Base-by-base conservation (phyloP, 176 grass and related monocot genomes). In the Ensete glaucum region DNA sequence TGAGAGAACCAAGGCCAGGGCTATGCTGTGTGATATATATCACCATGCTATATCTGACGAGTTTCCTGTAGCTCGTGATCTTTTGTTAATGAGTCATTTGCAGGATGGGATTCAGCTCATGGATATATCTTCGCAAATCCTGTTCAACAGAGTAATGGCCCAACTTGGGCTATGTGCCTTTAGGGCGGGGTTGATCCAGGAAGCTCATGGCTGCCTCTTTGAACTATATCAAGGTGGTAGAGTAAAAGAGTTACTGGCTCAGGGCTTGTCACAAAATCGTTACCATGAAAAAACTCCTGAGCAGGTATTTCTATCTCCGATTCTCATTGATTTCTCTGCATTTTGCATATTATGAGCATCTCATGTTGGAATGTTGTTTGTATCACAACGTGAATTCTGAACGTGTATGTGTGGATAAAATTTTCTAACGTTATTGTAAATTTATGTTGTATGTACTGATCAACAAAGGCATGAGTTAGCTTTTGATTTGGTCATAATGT, bases 231-330 rank as follows among this genome's bases (percentile, higher is more conserved):
- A 82, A 77, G 87, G 83, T 20, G 90, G 90, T 56, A 90, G 90
- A 73, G 93, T 93, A 58, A 97, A 93, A 81, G 93, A 97, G 56
- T 89, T 97, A 60, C 88, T 97, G 67, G 94, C 94, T 2, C 94
- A 97, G 76, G 94, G 94, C 71, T 79, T 97, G n/a, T 85, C 82
- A 65, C 90, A 97, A 79, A 97, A 85, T 62, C 81, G 93, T 23
- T 97, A 97, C 85, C 93, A 97, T 15, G 93, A 97, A 70, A 97
- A 92, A 83, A 97, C 93, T 67, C 93, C 88, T 56, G 93, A 97
- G 80, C 93, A 97, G 93, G 93, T 97, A 74, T 16, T 27, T 50
- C 13, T 17, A 12, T 5, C 15, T 15, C 56, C 17, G 4, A 43
- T 4, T 3, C 29, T 43, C 34, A 43, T 43, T 43, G 34, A 43